Conservation (phyloP, 2,329 filamentous ascomycete genomes). For the Xylariaceae sp. region DNA sequence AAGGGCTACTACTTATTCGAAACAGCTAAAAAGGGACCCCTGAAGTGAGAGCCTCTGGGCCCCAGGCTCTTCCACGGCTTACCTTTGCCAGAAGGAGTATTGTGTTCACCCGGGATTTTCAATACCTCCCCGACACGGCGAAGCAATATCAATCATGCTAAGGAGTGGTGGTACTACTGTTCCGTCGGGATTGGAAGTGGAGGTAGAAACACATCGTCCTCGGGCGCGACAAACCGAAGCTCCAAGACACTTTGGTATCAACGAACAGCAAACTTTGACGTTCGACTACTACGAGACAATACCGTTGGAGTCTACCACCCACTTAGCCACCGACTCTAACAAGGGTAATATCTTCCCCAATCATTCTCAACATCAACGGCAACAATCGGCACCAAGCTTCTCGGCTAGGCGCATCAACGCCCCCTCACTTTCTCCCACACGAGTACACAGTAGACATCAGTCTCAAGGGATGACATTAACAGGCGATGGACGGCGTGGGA, state of each 20-base stretch:
- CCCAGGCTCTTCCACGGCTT: slow-evolving; percentile 15
- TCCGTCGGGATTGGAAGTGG: slow-evolving; percentile 12
- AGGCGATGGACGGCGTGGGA: slow-evolving; percentile 46
- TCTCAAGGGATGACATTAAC: slow-evolving; percentile 50
- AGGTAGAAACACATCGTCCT: slow-evolving; percentile 7
- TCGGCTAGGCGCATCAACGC: slow-evolving; percentile 21
- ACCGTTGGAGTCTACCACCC: slow-evolving; percentile 24
- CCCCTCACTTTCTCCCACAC: slow-evolving; percentile 24
- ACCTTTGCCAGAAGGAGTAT: slow-evolving; percentile 5
- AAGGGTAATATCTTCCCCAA: slow-evolving; percentile 17
- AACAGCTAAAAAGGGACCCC: slow-evolving; percentile 22
- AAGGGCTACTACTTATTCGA: slow-evolving; percentile 18
- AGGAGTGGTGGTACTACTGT: slow-evolving; percentile 22
- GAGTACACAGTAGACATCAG: slow-evolving; percentile 27
- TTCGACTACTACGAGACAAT: slow-evolving; percentile 32
- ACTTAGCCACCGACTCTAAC: slow-evolving; percentile 15
- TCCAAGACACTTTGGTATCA: background rate
- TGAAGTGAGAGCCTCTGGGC: slow-evolving; percentile 13
- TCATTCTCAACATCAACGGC: slow-evolving; percentile 36
- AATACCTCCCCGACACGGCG: slow-evolving; percentile 27
- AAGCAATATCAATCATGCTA: slow-evolving; percentile 36
- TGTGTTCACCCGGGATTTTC: slow-evolving; percentile 16
- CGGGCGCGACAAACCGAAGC: background rate
- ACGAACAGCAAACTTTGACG: slow-evolving; percentile 1
- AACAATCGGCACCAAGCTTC: slow-evolving; percentile 35